Evolutionary conservation across 2,329 filamentous ascomycete genomes (phyloP).

Genomic region (Pleomassaria siparia): DNA sequence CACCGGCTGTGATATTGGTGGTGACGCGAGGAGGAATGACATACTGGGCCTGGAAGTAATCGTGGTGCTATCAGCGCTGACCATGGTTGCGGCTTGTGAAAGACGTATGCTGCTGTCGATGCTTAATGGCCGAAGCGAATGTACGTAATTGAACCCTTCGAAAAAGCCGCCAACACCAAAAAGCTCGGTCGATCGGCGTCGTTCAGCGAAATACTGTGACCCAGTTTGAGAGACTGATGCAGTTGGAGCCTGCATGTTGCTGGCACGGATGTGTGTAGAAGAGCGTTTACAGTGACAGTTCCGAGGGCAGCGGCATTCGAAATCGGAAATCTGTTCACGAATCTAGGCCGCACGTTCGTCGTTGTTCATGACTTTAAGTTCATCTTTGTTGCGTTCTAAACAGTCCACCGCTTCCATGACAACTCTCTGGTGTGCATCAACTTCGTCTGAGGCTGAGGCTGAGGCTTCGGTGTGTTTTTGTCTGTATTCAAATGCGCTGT

Average conservation of each 20-base stretch:
- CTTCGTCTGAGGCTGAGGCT: neutral
- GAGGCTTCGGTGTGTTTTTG: neutral
- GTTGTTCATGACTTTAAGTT: slow-evolving; percentile 12
- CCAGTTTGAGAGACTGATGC: neutral
- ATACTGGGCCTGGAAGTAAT: neutral
- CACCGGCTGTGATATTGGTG: neutral
- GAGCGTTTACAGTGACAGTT: slow-evolving; percentile 4
- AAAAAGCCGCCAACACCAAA: neutral
- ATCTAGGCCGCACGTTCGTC: slow-evolving; percentile 17
- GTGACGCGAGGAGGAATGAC: neutral
- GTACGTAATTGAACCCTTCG: neutral
- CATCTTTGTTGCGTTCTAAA: slow-evolving; percentile 9
- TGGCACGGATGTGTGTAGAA: slow-evolving; percentile 1
- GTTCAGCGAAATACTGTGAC: neutral
- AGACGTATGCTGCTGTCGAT: slow-evolving; percentile 1
- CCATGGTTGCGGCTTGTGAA: slow-evolving; percentile 3
- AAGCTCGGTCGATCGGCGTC: neutral
- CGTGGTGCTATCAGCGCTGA: neutral
- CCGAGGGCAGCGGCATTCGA: slow-evolving; percentile 10
- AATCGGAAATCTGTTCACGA: slow-evolving; percentile 20
- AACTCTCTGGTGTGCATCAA: neutral
- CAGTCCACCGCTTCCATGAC: slow-evolving; percentile 7
- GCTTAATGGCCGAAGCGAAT: neutral
- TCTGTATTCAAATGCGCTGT: neutral
- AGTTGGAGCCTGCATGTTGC: neutral